Conservation (phyloP, 208 protist species). For the Tritrichomonas musculus region DNA sequence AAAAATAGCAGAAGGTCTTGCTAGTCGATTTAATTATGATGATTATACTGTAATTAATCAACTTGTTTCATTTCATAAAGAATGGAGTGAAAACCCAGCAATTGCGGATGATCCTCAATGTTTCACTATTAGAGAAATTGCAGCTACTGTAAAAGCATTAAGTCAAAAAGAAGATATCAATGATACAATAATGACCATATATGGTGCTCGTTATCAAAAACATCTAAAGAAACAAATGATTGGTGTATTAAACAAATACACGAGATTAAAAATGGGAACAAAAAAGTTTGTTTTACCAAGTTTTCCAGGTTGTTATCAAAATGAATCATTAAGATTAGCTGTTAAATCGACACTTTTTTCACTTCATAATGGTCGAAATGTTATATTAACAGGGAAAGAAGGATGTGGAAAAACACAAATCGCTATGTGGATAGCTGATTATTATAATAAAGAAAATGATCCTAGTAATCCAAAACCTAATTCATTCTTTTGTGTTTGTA, state of each 20-base stretch:
- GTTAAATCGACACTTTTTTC: neutral
- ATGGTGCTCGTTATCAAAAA: neutral
- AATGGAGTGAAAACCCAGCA: neutral
- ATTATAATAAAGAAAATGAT: neutral
- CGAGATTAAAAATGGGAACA: neutral
- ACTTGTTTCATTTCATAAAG: neutral
- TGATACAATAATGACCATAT: neutral
- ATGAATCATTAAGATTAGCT: neutral
- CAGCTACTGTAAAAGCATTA: neutral
- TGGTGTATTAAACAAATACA: no score
- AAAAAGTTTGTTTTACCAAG: neutral
- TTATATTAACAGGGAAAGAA: neutral
- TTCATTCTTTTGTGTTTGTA: neutral
- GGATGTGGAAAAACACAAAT: neutral
- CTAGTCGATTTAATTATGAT: neutral
- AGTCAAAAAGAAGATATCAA: neutral
- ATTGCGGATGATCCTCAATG: neutral
- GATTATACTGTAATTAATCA: neutral
- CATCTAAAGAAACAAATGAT: neutral
- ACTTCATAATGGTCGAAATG: neutral
- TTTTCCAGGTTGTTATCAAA: neutral
- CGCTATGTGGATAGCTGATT: neutral
- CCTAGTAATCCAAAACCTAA: neutral
- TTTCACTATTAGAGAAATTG: neutral
- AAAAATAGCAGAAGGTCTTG: neutral